These are phyloP conservation scores for Aotearoamyces nothofagi DNA, from an alignment of 2,329 filamentous ascomycete genomes.

Conservation along the genomic window DNA sequence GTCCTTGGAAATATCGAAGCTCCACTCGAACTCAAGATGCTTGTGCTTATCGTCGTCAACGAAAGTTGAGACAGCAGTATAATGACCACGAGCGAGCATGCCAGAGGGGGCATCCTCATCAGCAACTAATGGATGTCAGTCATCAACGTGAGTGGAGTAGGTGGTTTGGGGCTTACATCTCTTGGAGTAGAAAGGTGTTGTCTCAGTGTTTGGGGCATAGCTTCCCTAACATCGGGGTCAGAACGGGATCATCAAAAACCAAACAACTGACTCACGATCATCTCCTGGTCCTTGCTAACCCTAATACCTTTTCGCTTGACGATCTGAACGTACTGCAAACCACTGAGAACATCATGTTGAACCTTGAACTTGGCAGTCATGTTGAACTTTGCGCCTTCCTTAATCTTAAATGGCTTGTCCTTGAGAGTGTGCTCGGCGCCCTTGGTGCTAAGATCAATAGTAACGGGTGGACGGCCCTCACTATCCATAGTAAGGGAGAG, in stretches of 20 bases:
- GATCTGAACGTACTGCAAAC: constrained; percentile 88
- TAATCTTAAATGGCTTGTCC: constrained; percentile 91
- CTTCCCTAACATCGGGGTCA: constrained; percentile 45
- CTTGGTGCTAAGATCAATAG: constrained; percentile 67
- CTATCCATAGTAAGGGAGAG: constrained; percentile 79
- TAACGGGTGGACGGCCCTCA: constrained; percentile 67
- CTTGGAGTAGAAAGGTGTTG: constrained; percentile 76
- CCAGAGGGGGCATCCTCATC: constrained; percentile 85
- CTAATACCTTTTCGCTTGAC: constrained; percentile 81
- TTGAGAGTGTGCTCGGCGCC: constrained; percentile 67
- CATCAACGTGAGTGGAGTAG: constrained; percentile 1
- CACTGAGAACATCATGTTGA: constrained; percentile 89
- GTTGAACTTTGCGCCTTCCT: constrained; percentile 84
- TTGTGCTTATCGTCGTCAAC: constrained; percentile 87
- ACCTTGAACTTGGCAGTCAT: constrained; percentile 94
- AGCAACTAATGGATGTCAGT: constrained; percentile 43
- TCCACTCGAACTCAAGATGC: constrained; percentile 89
- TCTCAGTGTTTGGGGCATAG: constrained; percentile 83
- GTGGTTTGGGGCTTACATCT: constrained; percentile 50
- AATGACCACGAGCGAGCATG: constrained; percentile 80
- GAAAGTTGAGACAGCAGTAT: constrained; percentile 80
- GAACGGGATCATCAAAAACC: background rate
- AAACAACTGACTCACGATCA: constrained; percentile 92
- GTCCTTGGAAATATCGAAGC: constrained; percentile 92
- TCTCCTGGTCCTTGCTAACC: constrained; percentile 89